Conservation (phyloP, 2,329 filamentous ascomycete species). For the Fusarium albosuccineum region DNA sequence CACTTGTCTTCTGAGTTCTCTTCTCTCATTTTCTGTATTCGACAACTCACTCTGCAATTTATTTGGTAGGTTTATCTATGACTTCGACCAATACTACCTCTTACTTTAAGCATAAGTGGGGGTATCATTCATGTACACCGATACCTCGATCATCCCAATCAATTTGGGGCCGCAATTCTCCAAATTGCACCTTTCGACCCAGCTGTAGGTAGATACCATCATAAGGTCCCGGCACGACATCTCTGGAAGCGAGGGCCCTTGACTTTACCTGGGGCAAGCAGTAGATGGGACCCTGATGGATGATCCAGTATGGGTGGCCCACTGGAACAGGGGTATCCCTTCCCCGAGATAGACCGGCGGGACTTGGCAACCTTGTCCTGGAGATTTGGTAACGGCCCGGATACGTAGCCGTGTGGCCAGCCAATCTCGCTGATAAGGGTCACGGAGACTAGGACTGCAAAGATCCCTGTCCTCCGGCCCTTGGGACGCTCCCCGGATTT, state of each 20-base stretch:
- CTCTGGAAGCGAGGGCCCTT: constrained; percentile 45
- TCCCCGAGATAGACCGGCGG: constrained; percentile 34
- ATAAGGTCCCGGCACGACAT: constrained; percentile 44
- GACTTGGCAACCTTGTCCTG: constrained; percentile 39
- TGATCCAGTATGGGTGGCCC: constrained; percentile 28
- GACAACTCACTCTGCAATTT: constrained; percentile 14
- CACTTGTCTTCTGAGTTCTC: neutral
- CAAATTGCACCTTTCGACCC: constrained; percentile 36
- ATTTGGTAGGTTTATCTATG: constrained; percentile 7
- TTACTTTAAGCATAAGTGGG: constrained; percentile 12
- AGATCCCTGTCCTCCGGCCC: constrained; percentile 45
- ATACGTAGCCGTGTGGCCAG: constrained; percentile 53
- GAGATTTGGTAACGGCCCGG: constrained; percentile 52
- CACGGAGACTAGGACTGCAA: constrained; percentile 46
- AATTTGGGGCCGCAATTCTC: constrained; percentile 31
- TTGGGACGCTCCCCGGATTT: constrained; percentile 52
- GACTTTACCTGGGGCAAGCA: constrained; percentile 37
- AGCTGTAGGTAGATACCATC: constrained; percentile 32
- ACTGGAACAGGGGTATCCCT: constrained; percentile 28
- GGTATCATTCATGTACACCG: constrained; percentile 20
- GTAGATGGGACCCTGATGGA: constrained; percentile 45
- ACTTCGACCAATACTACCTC: constrained; percentile 14
- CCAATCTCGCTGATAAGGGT: constrained; percentile 46
- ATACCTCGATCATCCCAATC: constrained; percentile 30
- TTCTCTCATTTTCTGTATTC: neutral